Percentiles rank a stretch among this genome's conserved stretches.
Conservation (phyloP, 192 early-diverging fungal species). For the Obelidium mucronatum region DNA sequence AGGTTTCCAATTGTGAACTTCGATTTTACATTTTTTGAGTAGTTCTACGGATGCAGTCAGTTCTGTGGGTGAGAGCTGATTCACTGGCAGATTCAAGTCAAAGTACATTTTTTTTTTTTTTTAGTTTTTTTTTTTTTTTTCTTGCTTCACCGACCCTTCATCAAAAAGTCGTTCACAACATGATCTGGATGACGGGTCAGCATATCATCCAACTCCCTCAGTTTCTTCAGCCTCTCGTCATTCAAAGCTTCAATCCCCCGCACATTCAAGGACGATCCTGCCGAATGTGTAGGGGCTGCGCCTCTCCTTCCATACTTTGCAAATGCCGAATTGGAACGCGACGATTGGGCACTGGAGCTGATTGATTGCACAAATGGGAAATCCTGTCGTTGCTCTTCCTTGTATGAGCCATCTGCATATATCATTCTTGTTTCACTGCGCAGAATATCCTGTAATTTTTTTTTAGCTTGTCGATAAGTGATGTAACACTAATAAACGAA, state of each 20-base stretch:
- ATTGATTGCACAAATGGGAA: constrained; percentile 9
- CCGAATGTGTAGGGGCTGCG: neutral
- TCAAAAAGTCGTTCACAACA: constrained; percentile 21
- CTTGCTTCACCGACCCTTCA: neutral
- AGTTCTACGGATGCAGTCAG: constrained; percentile 31
- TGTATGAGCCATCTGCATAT: constrained; percentile 1
- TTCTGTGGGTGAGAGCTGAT: constrained; percentile 17
- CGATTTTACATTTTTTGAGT: constrained; percentile 44
- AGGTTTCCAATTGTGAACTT: too few species aligned
- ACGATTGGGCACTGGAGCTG: constrained; percentile 12
- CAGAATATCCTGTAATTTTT: constrained; percentile 1
- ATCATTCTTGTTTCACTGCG: constrained; percentile 6
- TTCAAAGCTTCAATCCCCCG: constrained; percentile 28
- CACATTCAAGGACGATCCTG: constrained; percentile 17
- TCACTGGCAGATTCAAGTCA: constrained; percentile 46
- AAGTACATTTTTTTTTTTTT: constrained; percentile 38
- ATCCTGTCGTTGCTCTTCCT: neutral
- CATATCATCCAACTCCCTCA: constrained; percentile 33
- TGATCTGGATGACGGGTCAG: constrained; percentile 25
- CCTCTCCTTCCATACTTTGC: constrained; percentile 11
- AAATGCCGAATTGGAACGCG: constrained; percentile 14
- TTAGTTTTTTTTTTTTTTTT: neutral
- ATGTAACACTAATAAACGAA: constrained; percentile 3
- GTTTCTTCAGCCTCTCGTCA: constrained; percentile 22
- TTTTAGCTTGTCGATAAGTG: neutral